Conservation (phyloP, 306 rosid species). For the Prinsepia uniflora region DNA sequence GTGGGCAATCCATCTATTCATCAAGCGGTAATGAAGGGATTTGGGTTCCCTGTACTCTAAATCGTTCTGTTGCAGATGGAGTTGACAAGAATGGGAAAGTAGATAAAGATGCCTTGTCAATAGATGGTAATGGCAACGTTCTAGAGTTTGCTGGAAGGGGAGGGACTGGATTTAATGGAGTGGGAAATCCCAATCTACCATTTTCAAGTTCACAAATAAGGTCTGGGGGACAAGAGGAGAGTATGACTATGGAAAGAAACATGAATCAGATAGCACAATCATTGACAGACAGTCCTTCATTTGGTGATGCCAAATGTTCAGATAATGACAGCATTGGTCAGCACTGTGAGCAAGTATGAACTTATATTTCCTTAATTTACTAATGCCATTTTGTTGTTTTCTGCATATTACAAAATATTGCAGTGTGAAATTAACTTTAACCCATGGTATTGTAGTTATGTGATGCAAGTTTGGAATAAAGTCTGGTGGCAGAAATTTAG, state of each 20-base stretch:
- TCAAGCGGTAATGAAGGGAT: slow-evolving; percentile 6
- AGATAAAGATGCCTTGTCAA: slow-evolving; percentile 8
- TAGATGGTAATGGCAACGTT: slow-evolving; percentile 27
- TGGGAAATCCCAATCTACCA: slow-evolving; percentile 16
- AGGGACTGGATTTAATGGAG: background rate
- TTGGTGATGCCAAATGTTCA: slow-evolving; percentile 65
- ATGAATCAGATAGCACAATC: slow-evolving; percentile 43
- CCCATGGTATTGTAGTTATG: background rate
- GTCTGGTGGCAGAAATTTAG: background rate
- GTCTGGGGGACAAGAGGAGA: slow-evolving; percentile 25
- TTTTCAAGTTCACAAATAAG: slow-evolving; percentile 21
- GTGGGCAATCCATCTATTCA: slow-evolving; percentile 24
- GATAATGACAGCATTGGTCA: slow-evolving; percentile 54
- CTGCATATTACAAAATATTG: background rate
- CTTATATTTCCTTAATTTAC: background rate
- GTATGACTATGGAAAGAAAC: slow-evolving; percentile 38
- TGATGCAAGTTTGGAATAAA: background rate
- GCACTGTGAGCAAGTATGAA: slow-evolving; percentile 48
- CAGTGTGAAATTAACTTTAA: background rate
- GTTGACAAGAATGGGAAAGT: slow-evolving; percentile 39
- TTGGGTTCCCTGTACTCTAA: slow-evolving; percentile 16
- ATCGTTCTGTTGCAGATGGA: slow-evolving; percentile 25
- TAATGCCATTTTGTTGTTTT: background rate
- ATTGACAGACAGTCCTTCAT: slow-evolving; percentile 48
- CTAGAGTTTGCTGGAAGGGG: slow-evolving; percentile 17